These are phyloP conservation scores for Anthoceros angustus DNA, from an alignment of 225 moss, liverwort and hornwort species.

Conservation along the genomic window DNA sequence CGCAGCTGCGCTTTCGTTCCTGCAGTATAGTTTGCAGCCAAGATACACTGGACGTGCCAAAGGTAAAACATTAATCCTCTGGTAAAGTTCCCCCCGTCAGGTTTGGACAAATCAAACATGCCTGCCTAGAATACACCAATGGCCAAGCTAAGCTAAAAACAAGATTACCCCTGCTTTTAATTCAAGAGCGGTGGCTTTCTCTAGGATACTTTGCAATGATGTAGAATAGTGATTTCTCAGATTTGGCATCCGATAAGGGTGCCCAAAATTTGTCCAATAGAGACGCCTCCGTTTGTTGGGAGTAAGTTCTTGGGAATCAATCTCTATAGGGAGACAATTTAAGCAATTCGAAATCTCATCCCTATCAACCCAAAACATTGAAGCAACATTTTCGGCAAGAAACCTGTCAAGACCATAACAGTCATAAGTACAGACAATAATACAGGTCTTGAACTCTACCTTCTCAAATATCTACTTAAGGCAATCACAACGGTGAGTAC, in stretches of 20 bases:
- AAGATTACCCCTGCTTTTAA: constrained; percentile 61
- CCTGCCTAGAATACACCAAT: too few species aligned
- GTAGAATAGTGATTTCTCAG: constrained; percentile 60
- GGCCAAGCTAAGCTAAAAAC: neutral
- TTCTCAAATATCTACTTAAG: neutral
- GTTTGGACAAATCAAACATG: neutral
- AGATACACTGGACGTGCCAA: constrained; percentile 37
- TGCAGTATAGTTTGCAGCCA: constrained; percentile 44
- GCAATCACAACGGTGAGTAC: too few species aligned
- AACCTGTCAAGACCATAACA: constrained; percentile 27
- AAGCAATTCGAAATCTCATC: constrained; percentile 78
- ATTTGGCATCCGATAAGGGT: constrained; percentile 41
- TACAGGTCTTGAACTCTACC: neutral
- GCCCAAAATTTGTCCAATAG: constrained; percentile 80
- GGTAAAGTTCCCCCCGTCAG: neutral
- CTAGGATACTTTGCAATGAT: constrained; percentile 61
- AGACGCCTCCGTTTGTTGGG: constrained; percentile 63
- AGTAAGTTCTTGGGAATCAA: constrained; percentile 82
- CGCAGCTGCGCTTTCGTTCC: constrained; percentile 45
- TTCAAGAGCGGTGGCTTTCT: constrained; percentile 67
- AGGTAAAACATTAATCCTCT: neutral
- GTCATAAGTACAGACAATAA: constrained; percentile 13
- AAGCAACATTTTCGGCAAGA: constrained; percentile 91
- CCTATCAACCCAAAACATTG: constrained; percentile 89
- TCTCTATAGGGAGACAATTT: constrained; percentile 50